Base-by-base conservation (phyloP, 177 flowering plant species). In the Vitis hybrid region DNA sequence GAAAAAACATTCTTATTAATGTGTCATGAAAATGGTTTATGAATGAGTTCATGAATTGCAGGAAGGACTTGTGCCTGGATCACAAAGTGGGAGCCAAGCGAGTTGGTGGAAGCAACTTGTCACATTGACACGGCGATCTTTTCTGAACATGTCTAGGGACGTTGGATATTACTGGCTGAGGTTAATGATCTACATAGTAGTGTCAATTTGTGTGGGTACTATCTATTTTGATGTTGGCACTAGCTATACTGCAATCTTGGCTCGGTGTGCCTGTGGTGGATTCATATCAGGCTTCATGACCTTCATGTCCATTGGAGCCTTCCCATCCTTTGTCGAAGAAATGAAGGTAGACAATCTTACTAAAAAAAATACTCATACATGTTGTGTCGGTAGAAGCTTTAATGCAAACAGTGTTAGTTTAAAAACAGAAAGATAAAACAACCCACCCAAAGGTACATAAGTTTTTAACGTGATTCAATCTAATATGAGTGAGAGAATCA, bases 231-330 rank as follows among this genome's bases (percentile, higher is more conserved):
- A 89, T 49, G 81, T 88, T 18, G 93, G 97, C 1, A 84, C 85
- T 15, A 76, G 78, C 70, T 81, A 82, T 65, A 61, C 77, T 2
- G 76, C 92, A 3, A 85, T 91, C 65, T 72, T 82, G 10, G 91
- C 90, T 0, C 76, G 93, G 45, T 89, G 81, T 48, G 80, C 91
- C 9, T 88, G 93, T 68, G 91, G 81, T 34, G 91, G 81, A 12
- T 90, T 90, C 60, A 48, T 91, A 4, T 71, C 88, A 2, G 97
- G 97, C 32, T 91, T 87, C 71, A 90, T 91, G 97, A 87, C 92
- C 23, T 87, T 88, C 79, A 86, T 91, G 94, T 85, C 97, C 49
- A 87, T 90, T 11, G 97, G 94, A 75, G 94, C 94, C 32, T 88
- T 91, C 72, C 94, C 90, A 23, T 91, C 91, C 13, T 88, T 90